Percentiles rank a stretch among this genome's conserved stretches.
Evolutionary conservation across 2,329 filamentous ascomycete species (phyloP).

Genomic region (Xylaria polymorpha): DNA sequence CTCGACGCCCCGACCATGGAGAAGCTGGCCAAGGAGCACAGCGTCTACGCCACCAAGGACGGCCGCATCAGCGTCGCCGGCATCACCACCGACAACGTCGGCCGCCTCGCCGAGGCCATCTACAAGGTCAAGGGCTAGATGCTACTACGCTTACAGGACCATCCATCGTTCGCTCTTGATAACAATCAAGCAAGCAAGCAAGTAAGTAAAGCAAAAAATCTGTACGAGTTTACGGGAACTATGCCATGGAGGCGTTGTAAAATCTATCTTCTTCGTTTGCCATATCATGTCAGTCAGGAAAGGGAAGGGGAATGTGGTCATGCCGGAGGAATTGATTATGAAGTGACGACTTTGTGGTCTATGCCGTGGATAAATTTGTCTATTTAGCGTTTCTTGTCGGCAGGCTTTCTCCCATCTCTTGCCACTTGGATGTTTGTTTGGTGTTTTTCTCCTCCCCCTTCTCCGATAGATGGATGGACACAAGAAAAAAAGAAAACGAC

Average conservation of each 20-base stretch:
- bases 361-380: constrained; percentile 6
- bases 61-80: constrained; percentile 87
- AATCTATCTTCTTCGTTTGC: constrained; percentile 13
- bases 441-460: constrained; percentile 9
- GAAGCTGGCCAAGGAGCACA: constrained; percentile 90
- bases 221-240: constrained; percentile 31
- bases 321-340: constrained; percentile 2
- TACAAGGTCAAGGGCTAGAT: constrained; percentile 80
- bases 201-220: not conserved
- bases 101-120: constrained; percentile 83
- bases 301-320: constrained; percentile 9
- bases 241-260: constrained; percentile 20
- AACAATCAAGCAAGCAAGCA: constrained; percentile 1
- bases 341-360: constrained; percentile 8
- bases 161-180: not conserved
- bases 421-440: constrained; percentile 16
- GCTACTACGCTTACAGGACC: too few relatives aligned
- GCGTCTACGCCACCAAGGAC: constrained; percentile 96
- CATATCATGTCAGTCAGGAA: constrained; percentile 10
- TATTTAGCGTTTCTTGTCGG: constrained; percentile 4
- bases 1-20: constrained; percentile 93
- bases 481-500: constrained; percentile 8
- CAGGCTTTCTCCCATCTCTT: constrained; percentile 5
- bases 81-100: constrained; percentile 83
- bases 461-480: constrained; percentile 33